Conservation (phyloP, 202 grass and related monocot species). For the Panicum hallii region DNA sequence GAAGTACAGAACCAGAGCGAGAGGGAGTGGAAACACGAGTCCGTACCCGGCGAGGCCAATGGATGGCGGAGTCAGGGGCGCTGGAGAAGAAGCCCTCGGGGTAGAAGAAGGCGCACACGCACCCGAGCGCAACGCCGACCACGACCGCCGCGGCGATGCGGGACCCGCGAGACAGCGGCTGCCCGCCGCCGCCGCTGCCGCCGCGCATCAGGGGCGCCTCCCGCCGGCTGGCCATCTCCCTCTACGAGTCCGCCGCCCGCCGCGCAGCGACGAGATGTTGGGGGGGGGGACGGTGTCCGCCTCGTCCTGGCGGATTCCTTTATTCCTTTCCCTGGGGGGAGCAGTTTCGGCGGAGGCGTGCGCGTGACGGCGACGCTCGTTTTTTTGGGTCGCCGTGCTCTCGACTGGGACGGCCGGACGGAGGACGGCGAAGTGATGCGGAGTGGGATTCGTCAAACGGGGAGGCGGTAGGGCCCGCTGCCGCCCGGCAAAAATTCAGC, state of each 20-base stretch:
- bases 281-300: neutral
- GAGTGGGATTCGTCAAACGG: neutral
- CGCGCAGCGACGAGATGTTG: conserved; percentile 32
- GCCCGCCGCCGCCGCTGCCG: conserved; percentile 10
- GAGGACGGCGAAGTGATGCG: conserved; percentile 2
- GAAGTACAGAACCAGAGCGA: neutral
- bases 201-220: conserved; percentile 72
- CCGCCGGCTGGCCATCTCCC: conserved; percentile 73
- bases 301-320: neutral
- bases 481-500: neutral
- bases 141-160: conserved; percentile 76
- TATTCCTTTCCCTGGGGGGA: neutral
- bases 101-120: conserved; percentile 85
- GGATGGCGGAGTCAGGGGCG: conserved; percentile 44
- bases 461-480: neutral
- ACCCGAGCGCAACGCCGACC: conserved; percentile 77
- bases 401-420: conserved; percentile 3
- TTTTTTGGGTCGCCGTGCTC: conserved; percentile 37
- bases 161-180: conserved; percentile 73
- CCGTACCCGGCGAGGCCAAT: conserved; percentile 56
- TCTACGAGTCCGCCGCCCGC: conserved; percentile 23
- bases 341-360: conserved; percentile 30
- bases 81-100: conserved; percentile 77
- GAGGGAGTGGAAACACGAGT: neutral
- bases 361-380: conserved; percentile 34